phyloP scores from a whole-genome alignment of 106 monocot genomes.

The Dioscorea alata region DNA sequence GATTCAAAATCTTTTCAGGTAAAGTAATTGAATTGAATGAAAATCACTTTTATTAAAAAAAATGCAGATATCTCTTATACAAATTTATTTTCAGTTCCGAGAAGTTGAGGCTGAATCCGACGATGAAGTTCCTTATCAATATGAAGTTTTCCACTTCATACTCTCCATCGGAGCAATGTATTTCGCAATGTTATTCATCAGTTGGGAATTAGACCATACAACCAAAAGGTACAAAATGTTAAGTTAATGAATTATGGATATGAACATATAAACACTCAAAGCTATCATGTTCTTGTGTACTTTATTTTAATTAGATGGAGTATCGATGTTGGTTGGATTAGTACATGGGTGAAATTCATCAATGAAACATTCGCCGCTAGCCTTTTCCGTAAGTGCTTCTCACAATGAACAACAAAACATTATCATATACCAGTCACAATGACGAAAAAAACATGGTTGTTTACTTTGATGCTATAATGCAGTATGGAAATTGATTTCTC shows the following conservation, averaged over 20 bases:
- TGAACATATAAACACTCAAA: too few species aligned
- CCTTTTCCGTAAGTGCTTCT: slow-evolving; percentile 47
- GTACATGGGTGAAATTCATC: slow-evolving; percentile 61
- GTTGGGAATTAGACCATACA: slow-evolving; percentile 57
- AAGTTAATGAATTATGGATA: background rate
- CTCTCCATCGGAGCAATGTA: slow-evolving; percentile 78
- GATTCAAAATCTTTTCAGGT: slow-evolving; percentile 69
- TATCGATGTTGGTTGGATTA: slow-evolving; percentile 75
- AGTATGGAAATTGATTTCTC: slow-evolving; percentile 5
- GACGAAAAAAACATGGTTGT: background rate
- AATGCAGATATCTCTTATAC: background rate
- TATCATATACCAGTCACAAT: background rate
- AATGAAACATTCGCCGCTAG: slow-evolving; percentile 53
- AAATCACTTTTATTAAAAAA: background rate
- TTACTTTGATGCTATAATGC: background rate
- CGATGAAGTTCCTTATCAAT: slow-evolving; percentile 64
- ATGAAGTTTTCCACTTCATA: slow-evolving; percentile 56
- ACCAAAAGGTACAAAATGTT: slow-evolving; percentile 36
- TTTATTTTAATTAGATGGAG: slow-evolving; percentile 52
- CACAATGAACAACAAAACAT: background rate
- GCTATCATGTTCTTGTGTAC: background rate
- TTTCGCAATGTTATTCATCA: slow-evolving; percentile 72
- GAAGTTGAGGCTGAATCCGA: slow-evolving; percentile 24
- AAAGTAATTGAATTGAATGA: background rate
- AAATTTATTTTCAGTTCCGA: slow-evolving; percentile 20